phyloP scores from a whole-genome alignment of 169 alveolate species.

The Plasmodium relictum region DNA sequence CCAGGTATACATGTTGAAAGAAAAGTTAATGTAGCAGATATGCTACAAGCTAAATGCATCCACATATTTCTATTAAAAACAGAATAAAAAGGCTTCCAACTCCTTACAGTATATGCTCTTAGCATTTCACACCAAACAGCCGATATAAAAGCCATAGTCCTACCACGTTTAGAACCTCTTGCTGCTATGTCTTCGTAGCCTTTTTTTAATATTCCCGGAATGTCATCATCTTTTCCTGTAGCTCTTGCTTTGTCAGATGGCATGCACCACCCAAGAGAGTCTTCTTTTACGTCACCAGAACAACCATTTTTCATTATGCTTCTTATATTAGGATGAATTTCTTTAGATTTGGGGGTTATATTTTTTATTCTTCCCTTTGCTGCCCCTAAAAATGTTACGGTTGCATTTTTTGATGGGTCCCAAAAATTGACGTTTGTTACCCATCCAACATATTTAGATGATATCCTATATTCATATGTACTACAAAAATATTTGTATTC shows the following conservation, averaged over 20 bases:
- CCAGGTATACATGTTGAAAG: conserved; percentile 90
- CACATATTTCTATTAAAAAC: conserved; percentile 92
- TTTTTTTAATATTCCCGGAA: conserved; percentile 80
- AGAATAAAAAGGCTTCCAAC: conserved; percentile 91
- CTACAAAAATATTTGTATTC: conserved; percentile 88
- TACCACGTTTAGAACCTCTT: conserved; percentile 89
- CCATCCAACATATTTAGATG: conserved; percentile 89
- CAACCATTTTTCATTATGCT: conserved; percentile 79
- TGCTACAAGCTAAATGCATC: conserved; percentile 94
- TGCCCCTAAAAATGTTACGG: conserved; percentile 89
- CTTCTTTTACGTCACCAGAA: conserved; percentile 49
- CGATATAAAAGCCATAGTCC: conserved; percentile 92
- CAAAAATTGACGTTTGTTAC: conserved; percentile 90
- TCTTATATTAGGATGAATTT: conserved; percentile 72
- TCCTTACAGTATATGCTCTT: conserved; percentile 93
- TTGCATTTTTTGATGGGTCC: conserved; percentile 81
- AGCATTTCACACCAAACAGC: conserved; percentile 95
- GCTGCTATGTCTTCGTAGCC: conserved; percentile 88
- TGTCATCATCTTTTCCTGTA: conserved; percentile 27
- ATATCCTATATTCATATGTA: conserved; percentile 89
- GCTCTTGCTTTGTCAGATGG: conserved; percentile 7
- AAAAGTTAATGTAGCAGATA: conserved; percentile 91
- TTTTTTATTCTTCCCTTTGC: conserved; percentile 82
- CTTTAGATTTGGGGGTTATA: conserved; percentile 60
- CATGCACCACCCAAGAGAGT: conserved; percentile 82